These are phyloP conservation scores for Lophiostoma macrostomum DNA, from an alignment of 495 filamentous ascomycete species.

Conservation along the genomic window DNA sequence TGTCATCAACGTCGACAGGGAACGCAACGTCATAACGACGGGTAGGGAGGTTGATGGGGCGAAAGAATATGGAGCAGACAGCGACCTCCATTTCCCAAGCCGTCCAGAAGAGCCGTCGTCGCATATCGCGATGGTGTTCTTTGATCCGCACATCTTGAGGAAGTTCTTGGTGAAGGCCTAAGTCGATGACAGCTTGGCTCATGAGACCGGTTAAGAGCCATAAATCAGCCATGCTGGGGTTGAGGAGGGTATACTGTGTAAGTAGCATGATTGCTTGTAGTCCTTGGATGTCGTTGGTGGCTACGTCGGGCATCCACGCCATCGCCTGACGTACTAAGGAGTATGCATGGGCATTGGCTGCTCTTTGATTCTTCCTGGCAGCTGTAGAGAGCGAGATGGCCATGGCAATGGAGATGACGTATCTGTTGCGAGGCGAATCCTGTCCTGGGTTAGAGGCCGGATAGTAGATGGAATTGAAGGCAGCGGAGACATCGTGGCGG, in stretches of 20 bases:
- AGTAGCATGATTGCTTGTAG: slow-evolving; percentile 24
- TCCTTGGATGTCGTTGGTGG: slow-evolving; percentile 20
- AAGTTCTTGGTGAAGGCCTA: slow-evolving; percentile 25
- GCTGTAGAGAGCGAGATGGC: slow-evolving; percentile 25
- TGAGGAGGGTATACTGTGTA: slow-evolving; percentile 25
- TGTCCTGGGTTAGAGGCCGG: slow-evolving; percentile 11
- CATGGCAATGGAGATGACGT: slow-evolving; percentile 25
- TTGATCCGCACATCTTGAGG: slow-evolving; percentile 11
- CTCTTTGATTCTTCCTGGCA: slow-evolving; percentile 19
- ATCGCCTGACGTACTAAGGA: slow-evolving; percentile 20
- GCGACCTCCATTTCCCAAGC: slow-evolving; percentile 29
- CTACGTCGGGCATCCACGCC: slow-evolving; percentile 21
- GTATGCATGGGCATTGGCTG: slow-evolving; percentile 15
- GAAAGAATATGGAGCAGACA: slow-evolving; percentile 16
- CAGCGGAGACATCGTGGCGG: slow-evolving; percentile 12
- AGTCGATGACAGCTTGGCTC: slow-evolving; percentile 27
- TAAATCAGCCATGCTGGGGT: slow-evolving; percentile 23
- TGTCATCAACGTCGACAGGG: slow-evolving; percentile 20
- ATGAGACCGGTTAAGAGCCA: slow-evolving; percentile 28
- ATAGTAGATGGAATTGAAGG: slow-evolving; percentile 26
- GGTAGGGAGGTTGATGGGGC: slow-evolving; percentile 19
- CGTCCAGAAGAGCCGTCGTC: slow-evolving; percentile 23
- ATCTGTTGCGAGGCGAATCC: slow-evolving; percentile 16
- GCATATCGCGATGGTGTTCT: slow-evolving; percentile 15
- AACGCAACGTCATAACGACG: slow-evolving; percentile 12